phyloP scores from a whole-genome alignment of 805 yeast species.

The Cephaloascus albidus region DNA sequence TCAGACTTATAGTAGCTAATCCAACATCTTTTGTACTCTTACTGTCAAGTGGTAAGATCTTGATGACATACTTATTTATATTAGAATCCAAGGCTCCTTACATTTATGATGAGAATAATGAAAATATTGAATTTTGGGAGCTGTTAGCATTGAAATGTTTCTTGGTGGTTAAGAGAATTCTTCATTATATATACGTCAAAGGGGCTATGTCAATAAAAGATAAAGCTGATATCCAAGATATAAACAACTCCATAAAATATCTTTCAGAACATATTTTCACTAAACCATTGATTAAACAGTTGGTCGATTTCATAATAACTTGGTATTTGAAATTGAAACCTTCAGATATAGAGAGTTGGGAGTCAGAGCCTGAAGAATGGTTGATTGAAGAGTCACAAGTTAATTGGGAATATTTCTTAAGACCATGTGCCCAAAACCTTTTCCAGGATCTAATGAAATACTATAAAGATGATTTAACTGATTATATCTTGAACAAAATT shows the following conservation, averaged over 20 bases:
- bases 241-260: constrained; percentile 43
- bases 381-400: constrained; percentile 68
- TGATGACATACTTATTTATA: constrained; percentile 51
- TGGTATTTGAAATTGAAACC: constrained; percentile 72
- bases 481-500: constrained; percentile 51
- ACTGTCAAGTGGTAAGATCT: constrained; percentile 50
- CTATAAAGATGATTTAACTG: constrained; percentile 48
- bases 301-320: constrained; percentile 59
- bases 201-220: constrained; percentile 62
- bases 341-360: constrained; percentile 74
- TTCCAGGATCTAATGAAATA: constrained; percentile 64
- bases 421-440: constrained; percentile 83
- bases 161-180: constrained; percentile 51
- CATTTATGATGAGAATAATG: constrained; percentile 49
- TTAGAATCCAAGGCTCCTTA: constrained; percentile 56
- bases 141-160: constrained; percentile 59
- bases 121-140: constrained; percentile 65
- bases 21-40: constrained; percentile 66
- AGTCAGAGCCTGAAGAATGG: constrained; percentile 87
- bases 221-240: constrained; percentile 55
- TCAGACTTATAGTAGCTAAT: constrained; percentile 44
- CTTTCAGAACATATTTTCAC: constrained; percentile 51
- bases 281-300: constrained; percentile 39
- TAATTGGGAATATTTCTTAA: constrained; percentile 75
- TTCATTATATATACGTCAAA: constrained; percentile 52